Conservation (phyloP, 306 rosid species). For the Datisca glomerata region DNA sequence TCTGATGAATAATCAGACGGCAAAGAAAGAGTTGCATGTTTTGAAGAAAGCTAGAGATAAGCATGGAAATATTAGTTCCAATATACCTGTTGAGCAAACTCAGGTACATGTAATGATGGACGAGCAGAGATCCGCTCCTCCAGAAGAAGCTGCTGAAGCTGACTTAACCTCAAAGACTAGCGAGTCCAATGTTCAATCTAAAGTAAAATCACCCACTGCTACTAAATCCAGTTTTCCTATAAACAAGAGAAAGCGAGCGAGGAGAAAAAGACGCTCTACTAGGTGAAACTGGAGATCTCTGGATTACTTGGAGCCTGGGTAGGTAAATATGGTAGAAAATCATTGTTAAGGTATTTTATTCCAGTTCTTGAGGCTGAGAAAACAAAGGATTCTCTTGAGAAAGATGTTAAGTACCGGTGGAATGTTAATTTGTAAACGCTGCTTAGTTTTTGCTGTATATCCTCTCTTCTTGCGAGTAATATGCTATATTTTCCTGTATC, state of each 20-base stretch:
- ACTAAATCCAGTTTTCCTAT: slow-evolving; percentile 22
- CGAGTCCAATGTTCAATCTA: slow-evolving; percentile 15
- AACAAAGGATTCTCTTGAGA: too few relatives aligned
- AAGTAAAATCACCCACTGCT: slow-evolving; percentile 16
- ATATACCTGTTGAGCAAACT: slow-evolving; percentile 29
- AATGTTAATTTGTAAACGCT: too few relatives aligned
- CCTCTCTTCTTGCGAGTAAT: too few relatives aligned
- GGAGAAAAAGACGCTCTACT: slow-evolving; percentile 21
- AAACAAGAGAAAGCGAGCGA: slow-evolving; percentile 35
- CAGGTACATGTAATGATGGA: slow-evolving; percentile 19
- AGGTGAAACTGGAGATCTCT: slow-evolving; percentile 12
- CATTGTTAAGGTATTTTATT: too few relatives aligned
- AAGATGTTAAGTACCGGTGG: too few relatives aligned
- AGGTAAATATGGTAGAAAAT: too few relatives aligned
- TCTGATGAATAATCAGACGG: slow-evolving; percentile 19
- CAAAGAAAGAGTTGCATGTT: slow-evolving; percentile 34
- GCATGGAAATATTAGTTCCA: too few relatives aligned
- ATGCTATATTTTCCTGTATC: too few relatives aligned
- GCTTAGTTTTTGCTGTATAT: too few relatives aligned
- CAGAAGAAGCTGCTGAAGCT: slow-evolving; percentile 20
- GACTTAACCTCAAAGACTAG: slow-evolving; percentile 18
- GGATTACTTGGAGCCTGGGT: slow-evolving; percentile 8
- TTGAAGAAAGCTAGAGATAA: slow-evolving; percentile 23
- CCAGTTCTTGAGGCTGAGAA: too few relatives aligned
- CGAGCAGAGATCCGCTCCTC: slow-evolving; percentile 18